These are phyloP conservation scores for Lactarius quietus DNA, from an alignment of 768 basidiomycete genomes.

Conservation along the genomic window DNA sequence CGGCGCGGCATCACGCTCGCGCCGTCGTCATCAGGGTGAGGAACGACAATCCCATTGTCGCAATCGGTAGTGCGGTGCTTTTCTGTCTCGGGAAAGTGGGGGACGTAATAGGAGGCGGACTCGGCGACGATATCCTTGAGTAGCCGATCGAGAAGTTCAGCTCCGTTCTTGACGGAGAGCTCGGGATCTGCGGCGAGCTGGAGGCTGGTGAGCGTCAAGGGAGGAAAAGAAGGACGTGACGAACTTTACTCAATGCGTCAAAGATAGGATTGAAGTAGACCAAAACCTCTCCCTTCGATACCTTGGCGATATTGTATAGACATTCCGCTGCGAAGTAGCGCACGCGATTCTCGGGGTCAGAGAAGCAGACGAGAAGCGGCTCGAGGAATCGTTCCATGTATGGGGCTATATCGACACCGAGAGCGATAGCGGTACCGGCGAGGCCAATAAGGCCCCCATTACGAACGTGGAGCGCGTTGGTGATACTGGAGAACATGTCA, in stretches of 20 bases:
- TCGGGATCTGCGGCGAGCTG: conserved; percentile 97
- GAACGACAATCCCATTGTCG: conserved; percentile 56
- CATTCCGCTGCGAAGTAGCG: conserved; percentile 98
- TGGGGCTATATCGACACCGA: conserved; percentile 88
- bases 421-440: conserved; percentile 94
- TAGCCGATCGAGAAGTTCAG: conserved; percentile 93
- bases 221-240: conserved; percentile 22
- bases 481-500: conserved; percentile 83
- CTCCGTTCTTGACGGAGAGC: conserved; percentile 95
- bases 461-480: conserved; percentile 82
- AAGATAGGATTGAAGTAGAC: conserved; percentile 99
- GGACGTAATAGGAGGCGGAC: conserved; percentile 91
- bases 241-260: conserved; percentile 92
- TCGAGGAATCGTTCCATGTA: conserved; percentile 94
- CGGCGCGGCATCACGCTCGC: conserved; percentile 45
- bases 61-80: conserved; percentile 49
- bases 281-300: conserved; percentile 94
- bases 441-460: conserved; percentile 96
- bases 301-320: conserved; percentile 96
- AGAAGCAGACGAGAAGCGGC: conserved; percentile 86
- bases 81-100: conserved; percentile 79
- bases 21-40: conserved; percentile 53
- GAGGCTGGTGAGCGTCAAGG: background rate
- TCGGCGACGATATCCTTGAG: conserved; percentile 98
- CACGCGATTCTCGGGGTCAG: conserved; percentile 91